Base-by-base conservation (phyloP, 345 rosid genomes). In the Barbarea vulgaris region DNA sequence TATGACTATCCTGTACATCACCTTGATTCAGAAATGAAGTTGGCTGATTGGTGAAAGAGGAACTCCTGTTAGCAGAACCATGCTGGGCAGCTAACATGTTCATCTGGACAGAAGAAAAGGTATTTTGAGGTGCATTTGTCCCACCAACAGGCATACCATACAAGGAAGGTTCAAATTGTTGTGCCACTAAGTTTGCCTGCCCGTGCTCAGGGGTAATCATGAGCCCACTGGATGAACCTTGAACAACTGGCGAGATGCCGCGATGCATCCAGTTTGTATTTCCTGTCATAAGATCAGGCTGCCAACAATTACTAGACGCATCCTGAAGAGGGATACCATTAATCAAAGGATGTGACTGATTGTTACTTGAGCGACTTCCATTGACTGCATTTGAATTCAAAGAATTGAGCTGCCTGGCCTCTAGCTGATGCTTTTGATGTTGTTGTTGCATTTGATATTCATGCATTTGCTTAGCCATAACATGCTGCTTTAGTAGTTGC, bases 401-500 rank as follows among this genome's bases (percentile, higher is more conserved):
- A 22, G 89, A 81, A 78, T 67, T 83, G 60, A 77, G 72, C 69
- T 85, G 90, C 77, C 87, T 84, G 61, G 79, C 73, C 62, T 88
- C 90, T 70, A 78, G 67, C 54, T 83, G 89, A 58, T 84, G 84
- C 74, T 84, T 87, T 64, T 81, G 84, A 70, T 85, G 77, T 17
- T 85, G 87, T 66, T 85, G 87, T 82, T 87, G 96, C 73, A 92
- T 84, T 76, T 92, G 97, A 63, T 83, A 75, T 42, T 90, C 96
- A 61, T 90, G 96, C 80, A 90, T 80, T 81, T 92, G 91, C 83
- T 83, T 92, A 36, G 76, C 67, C 84, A 92, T 85, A 58, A 83
- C 68, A 63, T 90, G 89, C 68, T 95, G 93, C 77, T 92, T 97
- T 41, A 90, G 44, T 24, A 95, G 81, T 79, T 88, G 96, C 90